phyloP scores from a whole-genome alignment of 768 basidiomycete species.

The Hygrophorus russula region DNA sequence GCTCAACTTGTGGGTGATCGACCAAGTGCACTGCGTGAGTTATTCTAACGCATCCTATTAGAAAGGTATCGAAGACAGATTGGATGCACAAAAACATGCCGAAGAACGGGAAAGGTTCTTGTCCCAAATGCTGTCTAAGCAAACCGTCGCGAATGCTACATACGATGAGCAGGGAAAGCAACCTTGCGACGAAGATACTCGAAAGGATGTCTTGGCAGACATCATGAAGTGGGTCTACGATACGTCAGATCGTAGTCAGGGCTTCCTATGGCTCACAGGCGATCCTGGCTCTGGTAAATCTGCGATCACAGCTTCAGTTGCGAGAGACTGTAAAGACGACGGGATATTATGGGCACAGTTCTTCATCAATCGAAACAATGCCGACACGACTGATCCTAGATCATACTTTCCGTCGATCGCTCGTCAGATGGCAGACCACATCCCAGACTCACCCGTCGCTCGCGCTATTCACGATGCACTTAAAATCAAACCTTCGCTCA shows the following conservation, averaged over 20 bases:
- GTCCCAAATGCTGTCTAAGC: neutral
- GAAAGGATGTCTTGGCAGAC: conserved; percentile 7
- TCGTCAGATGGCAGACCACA: conserved; percentile 7
- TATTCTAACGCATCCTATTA: neutral
- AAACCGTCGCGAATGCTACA: conserved; percentile 7
- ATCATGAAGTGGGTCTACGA: conserved; percentile 9
- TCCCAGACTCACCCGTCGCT: conserved; percentile 1
- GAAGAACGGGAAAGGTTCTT: conserved; percentile 5
- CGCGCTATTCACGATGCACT: conserved; percentile 5
- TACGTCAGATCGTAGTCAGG: neutral
- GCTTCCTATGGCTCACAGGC: conserved; percentile 12
- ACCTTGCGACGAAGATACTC: conserved; percentile 10
- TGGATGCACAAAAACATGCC: conserved; percentile 8
- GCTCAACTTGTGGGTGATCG: conserved; percentile 6
- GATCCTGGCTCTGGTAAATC: conserved; percentile 12
- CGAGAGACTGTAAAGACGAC: conserved; percentile 9
- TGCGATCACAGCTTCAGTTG: conserved; percentile 11
- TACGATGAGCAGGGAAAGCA: conserved; percentile 10
- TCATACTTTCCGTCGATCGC: conserved; percentile 13
- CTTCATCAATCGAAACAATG: conserved; percentile 11
- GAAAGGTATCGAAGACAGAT: conserved; percentile 4
- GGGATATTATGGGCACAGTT: conserved; percentile 11
- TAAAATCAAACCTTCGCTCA: conserved; percentile 6
- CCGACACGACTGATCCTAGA: conserved; percentile 9
- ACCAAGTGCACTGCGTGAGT: too few relatives aligned